These are phyloP conservation scores for Chiua sp. DNA, from an alignment of 1,284 basidiomycete genomes.

Conservation along the genomic window DNA sequence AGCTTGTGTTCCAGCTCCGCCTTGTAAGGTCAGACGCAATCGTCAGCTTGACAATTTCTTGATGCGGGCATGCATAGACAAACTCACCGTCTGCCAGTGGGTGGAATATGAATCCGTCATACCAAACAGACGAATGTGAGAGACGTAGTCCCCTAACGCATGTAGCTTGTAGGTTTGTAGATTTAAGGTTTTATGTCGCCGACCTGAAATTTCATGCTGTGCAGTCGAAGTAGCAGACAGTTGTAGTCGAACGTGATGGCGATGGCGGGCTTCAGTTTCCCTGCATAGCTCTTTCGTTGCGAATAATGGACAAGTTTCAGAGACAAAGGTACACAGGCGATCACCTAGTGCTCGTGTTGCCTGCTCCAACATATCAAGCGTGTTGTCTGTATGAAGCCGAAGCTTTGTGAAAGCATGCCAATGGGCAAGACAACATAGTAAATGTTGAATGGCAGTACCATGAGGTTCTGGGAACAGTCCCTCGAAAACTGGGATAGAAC, in stretches of 20 bases:
- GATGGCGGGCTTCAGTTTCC: background rate
- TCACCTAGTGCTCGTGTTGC: background rate
- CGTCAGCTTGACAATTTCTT: too few relatives aligned
- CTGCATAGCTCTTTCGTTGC: background rate
- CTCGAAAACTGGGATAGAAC: conserved; percentile 4
- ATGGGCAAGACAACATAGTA: conserved; percentile 12
- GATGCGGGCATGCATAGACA: too few relatives aligned
- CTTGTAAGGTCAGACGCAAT: too few relatives aligned
- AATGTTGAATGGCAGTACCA: background rate
- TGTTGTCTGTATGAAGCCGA: too few relatives aligned
- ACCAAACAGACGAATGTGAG: background rate
- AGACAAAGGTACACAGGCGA: background rate
- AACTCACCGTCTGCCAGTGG: too few relatives aligned
- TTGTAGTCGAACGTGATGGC: too few relatives aligned
- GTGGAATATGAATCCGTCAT: too few relatives aligned
- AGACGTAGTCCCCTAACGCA: background rate
- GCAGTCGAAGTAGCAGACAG: too few relatives aligned
- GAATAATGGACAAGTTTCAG: background rate
- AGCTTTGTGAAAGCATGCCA: too few relatives aligned
- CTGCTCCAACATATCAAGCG: too few relatives aligned
- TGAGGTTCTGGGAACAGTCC: conserved; percentile 12
- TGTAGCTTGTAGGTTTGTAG: background rate
- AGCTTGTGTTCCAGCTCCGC: too few relatives aligned
- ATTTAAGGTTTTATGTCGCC: background rate
- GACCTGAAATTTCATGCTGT: too few relatives aligned